phyloP scores from a whole-genome alignment of 2,329 filamentous ascomycete species.

The Colletotrichum sojae region DNA sequence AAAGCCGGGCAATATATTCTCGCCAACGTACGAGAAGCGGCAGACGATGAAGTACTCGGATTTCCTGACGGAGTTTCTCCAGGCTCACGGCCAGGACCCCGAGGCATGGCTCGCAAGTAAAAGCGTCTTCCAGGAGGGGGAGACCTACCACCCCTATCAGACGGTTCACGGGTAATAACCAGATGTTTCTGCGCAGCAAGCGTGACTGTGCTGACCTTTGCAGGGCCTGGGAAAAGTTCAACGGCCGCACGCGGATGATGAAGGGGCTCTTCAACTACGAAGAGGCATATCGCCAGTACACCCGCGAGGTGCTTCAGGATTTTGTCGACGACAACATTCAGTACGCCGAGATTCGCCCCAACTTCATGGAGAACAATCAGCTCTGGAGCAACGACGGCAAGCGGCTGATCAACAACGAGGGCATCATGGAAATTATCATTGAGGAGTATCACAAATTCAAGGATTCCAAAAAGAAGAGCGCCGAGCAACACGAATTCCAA shows the following conservation, averaged over 20 bases:
- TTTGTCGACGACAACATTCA: slow-evolving; percentile 77
- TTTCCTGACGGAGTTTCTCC: slow-evolving; percentile 56
- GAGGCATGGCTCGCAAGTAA: slow-evolving; percentile 73
- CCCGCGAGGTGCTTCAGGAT: slow-evolving; percentile 69
- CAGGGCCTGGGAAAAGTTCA: slow-evolving; percentile 75
- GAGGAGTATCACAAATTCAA: slow-evolving; percentile 67
- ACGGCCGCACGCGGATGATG: slow-evolving; percentile 78
- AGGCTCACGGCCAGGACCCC: slow-evolving; percentile 47
- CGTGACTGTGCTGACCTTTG: slow-evolving; percentile 34
- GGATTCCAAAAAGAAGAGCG: slow-evolving; percentile 57
- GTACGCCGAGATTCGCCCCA: slow-evolving; percentile 80
- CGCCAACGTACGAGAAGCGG: slow-evolving; percentile 59
- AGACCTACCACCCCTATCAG: slow-evolving; percentile 68
- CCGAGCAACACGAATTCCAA: slow-evolving; percentile 64
- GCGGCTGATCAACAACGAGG: slow-evolving; percentile 65
- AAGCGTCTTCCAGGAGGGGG: slow-evolving; percentile 72
- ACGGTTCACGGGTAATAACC: slow-evolving; percentile 67
- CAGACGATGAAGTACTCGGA: slow-evolving; percentile 59
- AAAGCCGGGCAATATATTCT: slow-evolving; percentile 63
- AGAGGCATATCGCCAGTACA: slow-evolving; percentile 73
- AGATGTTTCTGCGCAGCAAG: neutral
- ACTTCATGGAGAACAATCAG: slow-evolving; percentile 75
- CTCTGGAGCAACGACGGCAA: slow-evolving; percentile 72
- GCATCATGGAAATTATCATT: slow-evolving; percentile 73
- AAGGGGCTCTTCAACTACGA: slow-evolving; percentile 80